A percentile compares a stretch with the other conserved stretches of the same genome.
Evolutionary conservation across 1,139 yeast species (phyloP).

Genomic region (Protomyces macrosporus): DNA sequence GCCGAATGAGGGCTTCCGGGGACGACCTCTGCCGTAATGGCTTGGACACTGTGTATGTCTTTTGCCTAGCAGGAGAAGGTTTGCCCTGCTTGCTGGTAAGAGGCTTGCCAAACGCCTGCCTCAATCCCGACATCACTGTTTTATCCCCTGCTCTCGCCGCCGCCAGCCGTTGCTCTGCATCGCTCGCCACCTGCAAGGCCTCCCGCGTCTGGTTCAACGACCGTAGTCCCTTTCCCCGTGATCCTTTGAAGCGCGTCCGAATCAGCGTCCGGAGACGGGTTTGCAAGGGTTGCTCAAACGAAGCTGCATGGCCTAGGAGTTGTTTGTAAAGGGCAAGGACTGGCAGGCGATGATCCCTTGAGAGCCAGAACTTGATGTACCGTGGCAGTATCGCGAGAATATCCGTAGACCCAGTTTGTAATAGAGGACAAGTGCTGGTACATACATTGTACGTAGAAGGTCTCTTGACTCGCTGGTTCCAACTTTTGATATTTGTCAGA

Average conservation of each 20-base stretch:
- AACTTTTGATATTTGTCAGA: no score
- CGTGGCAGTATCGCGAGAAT: neutral
- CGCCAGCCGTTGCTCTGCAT: neutral
- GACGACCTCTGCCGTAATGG: neutral
- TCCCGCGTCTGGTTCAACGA: neutral
- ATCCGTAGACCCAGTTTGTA: no score
- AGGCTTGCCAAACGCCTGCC: neutral
- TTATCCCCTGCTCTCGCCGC: constrained; percentile 1
- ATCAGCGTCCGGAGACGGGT: neutral
- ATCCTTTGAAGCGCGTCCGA: neutral
- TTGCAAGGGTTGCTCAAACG: neutral
- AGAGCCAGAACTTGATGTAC: constrained; percentile 10
- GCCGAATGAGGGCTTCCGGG: neutral
- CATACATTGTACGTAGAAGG: no score
- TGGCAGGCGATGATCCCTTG: constrained; percentile 6
- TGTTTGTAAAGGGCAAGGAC: constrained; percentile 4
- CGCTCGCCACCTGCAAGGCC: neutral
- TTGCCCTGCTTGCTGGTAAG: neutral
- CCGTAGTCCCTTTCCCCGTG: constrained; percentile 14
- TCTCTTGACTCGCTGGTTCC: no score
- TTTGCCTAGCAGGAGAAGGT: neutral
- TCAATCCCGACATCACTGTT: neutral
- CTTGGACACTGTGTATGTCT: neutral
- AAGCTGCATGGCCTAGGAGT: neutral
- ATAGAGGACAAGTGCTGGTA: no score